Evolutionary conservation across 768 basidiomycete genomes (phyloP), one percentile per base, ranked within the genome.

Genomic region (Candolleomyces efflorescens): DNA sequence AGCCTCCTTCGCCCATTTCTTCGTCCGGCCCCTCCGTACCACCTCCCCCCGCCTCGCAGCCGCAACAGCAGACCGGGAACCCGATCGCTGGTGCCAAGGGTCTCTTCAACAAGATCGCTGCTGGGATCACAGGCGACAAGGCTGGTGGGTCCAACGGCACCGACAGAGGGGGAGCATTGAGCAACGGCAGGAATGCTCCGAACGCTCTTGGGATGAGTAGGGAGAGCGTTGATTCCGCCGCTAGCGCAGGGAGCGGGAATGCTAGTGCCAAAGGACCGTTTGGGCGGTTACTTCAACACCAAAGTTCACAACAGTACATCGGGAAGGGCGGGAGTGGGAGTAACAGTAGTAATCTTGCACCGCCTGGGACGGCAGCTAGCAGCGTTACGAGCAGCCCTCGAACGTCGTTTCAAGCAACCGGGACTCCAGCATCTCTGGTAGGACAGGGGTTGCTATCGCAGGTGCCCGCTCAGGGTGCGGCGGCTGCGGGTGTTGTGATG

Each of bases 271-370:
- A 38, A 26, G 53, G 51, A n/a, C 53, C 43, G 22, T 59, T 59
- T 24, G 58, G 53, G 7, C 36, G 51, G 10, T 45, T 54, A 15
- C 37, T 59, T 18, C 37, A 59, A 17, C 51, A 59, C 50, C 54
- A 52, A 20, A 41, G 37, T 41, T 59, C 58, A 18, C 58, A 59
- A 37, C 58, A 59, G 53, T 59, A 47, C 46, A 54, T 54, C 46
- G 58, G 58, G 23, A 59, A 53, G 36, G 49, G 49, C 15, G 32
- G 32, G 2, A 32, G 32, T 32, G 2, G 32, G 32, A 32, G n/a
- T n/a, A n/a, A n/a, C n/a, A n/a, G n/a, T n/a, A n/a, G n/a, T n/a
- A n/a, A n/a, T n/a, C n/a, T n/a, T n/a, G n/a, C n/a, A n/a, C n/a
- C n/a, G n/a, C 32, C 32, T 13, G 56, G 23, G 20, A 39, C 15